These are phyloP conservation scores for Pseudopediastrum boryanum DNA, from an alignment of 139 green algal species.

Conservation along the genomic window DNA sequence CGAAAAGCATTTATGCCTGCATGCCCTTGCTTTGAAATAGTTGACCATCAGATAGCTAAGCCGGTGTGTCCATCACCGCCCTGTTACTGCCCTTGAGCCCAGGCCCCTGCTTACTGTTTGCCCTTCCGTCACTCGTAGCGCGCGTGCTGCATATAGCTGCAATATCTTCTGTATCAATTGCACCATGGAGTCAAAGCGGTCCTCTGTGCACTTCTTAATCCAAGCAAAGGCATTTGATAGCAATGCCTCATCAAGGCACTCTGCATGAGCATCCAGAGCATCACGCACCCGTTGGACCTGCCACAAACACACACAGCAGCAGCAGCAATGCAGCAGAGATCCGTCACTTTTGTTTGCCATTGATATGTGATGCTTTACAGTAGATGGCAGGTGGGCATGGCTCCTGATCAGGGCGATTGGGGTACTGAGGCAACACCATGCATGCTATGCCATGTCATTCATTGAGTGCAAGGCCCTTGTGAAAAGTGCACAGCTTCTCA, in stretches of 20 bases:
- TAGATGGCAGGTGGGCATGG: neutral
- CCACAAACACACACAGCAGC: neutral
- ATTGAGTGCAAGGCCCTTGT: too few species aligned
- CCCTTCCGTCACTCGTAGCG: too few species aligned
- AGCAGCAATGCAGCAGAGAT: conserved; percentile 1
- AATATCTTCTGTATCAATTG: conserved; percentile 85
- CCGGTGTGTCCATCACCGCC: too few species aligned
- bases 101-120: too few species aligned
- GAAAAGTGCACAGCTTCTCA: too few species aligned
- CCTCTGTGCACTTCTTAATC: conserved; percentile 86
- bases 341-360: neutral
- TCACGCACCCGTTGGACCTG: conserved; percentile 42
- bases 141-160: conserved; percentile 84
- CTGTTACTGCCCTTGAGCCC: too few species aligned
- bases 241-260: conserved; percentile 78
- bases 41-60: too few species aligned
- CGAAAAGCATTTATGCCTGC: too few species aligned
- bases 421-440: neutral
- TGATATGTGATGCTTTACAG: neutral
- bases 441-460: too few species aligned
- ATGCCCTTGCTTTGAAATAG: too few species aligned
- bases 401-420: neutral
- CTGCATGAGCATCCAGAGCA: conserved; percentile 34
- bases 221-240: conserved; percentile 89
- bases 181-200: conserved; percentile 82